These are phyloP conservation scores for Teratosphaeriaceae sp. DNA, from an alignment of 2,329 filamentous ascomycete genomes.

Conservation along the genomic window DNA sequence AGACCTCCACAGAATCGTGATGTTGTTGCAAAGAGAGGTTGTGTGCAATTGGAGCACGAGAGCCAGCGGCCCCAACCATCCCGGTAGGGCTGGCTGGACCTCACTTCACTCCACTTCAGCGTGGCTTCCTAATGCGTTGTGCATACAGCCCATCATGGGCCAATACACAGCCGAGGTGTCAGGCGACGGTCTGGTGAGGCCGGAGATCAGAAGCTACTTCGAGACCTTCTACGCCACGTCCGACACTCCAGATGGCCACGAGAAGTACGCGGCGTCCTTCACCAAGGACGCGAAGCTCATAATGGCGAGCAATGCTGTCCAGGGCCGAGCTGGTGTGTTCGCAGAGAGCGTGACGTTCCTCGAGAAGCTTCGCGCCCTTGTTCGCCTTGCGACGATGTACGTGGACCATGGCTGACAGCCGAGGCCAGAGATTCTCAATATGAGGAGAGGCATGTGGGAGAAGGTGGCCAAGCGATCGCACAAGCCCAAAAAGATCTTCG, in stretches of 20 bases:
- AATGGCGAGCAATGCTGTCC: conserved; percentile 44
- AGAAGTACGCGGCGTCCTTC: conserved; percentile 43
- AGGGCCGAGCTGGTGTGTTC: conserved; percentile 39
- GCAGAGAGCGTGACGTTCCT: neutral
- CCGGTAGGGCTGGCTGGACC: too few relatives aligned
- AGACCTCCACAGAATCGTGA: too few relatives aligned
- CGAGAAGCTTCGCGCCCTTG: too few relatives aligned
- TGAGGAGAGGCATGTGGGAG: conserved; percentile 49
- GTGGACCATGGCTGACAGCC: neutral
- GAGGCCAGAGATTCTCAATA: conserved; percentile 43
- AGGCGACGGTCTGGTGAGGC: conserved; percentile 28
- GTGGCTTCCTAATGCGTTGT: neutral
- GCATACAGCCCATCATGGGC: too few relatives aligned
- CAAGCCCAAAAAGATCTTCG: conserved; percentile 42
- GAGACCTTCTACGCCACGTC: conserved; percentile 42
- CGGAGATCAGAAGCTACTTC: conserved; percentile 39
- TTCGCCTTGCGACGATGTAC: too few relatives aligned
- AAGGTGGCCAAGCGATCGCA: conserved; percentile 44
- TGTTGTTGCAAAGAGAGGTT: too few relatives aligned
- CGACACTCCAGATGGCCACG: conserved; percentile 43
- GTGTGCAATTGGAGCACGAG: neutral
- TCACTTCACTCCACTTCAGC: too few relatives aligned
- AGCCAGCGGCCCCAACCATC: too few relatives aligned
- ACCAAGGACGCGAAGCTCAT: conserved; percentile 44
- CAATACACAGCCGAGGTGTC: conserved; percentile 27